A percentile compares a stretch with the other conserved stretches of the same genome.
Evolutionary conservation across 2,329 filamentous ascomycete species (phyloP).

Genomic region (Aspergillus vadensis): DNA sequence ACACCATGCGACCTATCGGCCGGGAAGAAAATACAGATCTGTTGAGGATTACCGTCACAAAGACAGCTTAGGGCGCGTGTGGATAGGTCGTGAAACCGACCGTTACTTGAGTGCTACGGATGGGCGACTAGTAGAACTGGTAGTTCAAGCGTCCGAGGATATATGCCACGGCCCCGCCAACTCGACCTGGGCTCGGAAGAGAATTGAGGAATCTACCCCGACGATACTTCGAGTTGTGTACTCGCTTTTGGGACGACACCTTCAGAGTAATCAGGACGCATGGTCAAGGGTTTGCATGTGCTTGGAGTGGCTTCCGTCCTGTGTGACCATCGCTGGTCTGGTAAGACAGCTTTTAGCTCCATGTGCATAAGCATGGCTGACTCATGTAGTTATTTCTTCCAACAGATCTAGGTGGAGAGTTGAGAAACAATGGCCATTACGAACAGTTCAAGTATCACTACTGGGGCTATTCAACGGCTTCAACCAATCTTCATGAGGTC

Average conservation of each 20-base stretch:
- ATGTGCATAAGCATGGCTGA: no score
- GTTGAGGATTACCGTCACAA: no score
- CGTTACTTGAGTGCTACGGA: slow-evolving; percentile 1
- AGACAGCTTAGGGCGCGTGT: no score
- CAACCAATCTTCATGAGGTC: background rate
- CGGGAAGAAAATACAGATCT: no score
- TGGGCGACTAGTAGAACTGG: background rate
- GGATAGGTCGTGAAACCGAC: background rate
- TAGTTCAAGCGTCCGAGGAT: background rate
- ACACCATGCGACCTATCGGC: no score
- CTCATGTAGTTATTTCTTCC: background rate
- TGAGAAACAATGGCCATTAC: slow-evolving; percentile 1
- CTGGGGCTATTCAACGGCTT: background rate
- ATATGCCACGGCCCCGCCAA: background rate
- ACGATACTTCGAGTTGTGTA: no score
- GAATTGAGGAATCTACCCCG: background rate
- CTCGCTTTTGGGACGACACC: no score
- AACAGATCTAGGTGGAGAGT: background rate
- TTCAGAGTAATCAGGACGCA: no score
- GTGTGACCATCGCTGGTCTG: no score
- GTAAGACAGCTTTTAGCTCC: no score
- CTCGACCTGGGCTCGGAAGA: background rate
- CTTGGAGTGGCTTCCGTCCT: no score
- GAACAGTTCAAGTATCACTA: slow-evolving; percentile 7
- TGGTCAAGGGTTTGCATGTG: no score